Percentiles rank a stretch among this genome's conserved stretches.
These are phyloP conservation scores for Peribolospora kevripleyi DNA, from an alignment of 768 basidiomycete genomes.

Conservation along the genomic window DNA sequence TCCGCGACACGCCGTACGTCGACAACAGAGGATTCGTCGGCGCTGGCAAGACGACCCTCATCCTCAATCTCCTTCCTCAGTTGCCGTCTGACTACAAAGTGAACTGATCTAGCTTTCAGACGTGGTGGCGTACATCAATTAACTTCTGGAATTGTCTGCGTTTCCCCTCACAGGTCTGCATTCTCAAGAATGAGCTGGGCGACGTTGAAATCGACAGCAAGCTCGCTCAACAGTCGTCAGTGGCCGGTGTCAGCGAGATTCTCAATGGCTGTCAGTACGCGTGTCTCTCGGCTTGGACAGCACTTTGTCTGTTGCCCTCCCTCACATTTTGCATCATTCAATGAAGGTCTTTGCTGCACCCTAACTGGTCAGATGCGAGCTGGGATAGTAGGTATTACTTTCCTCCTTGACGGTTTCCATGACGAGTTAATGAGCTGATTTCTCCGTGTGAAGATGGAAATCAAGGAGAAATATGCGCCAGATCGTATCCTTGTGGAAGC, in stretches of 20 bases:
- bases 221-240: constrained; percentile 55
- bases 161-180: constrained; percentile 28
- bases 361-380: constrained; percentile 86
- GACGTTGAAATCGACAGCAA: constrained; percentile 88
- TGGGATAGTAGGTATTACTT: constrained; percentile 53
- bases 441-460: not conserved
- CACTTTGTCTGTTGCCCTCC: not conserved
- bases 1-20: too few species aligned
- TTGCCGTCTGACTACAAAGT: constrained; percentile 58
- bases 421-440: not conserved
- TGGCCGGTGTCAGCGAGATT: constrained; percentile 77
- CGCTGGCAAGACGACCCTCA: constrained; percentile 19
- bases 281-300: not conserved
- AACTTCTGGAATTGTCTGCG: not conserved
- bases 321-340: constrained; percentile 5
- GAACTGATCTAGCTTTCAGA: not conserved
- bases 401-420: not conserved
- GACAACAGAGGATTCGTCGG: too few species aligned
- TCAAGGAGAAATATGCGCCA: constrained; percentile 51
- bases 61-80: constrained; percentile 56
- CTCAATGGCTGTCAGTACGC: constrained; percentile 83
- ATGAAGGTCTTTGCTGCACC: constrained; percentile 40
- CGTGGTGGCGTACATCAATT: too few species aligned
- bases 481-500: constrained; percentile 89
- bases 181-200: constrained; percentile 91